phyloP scores from a whole-genome alignment of 495 filamentous ascomycete species.

The Hyaloscypha bicolor region DNA sequence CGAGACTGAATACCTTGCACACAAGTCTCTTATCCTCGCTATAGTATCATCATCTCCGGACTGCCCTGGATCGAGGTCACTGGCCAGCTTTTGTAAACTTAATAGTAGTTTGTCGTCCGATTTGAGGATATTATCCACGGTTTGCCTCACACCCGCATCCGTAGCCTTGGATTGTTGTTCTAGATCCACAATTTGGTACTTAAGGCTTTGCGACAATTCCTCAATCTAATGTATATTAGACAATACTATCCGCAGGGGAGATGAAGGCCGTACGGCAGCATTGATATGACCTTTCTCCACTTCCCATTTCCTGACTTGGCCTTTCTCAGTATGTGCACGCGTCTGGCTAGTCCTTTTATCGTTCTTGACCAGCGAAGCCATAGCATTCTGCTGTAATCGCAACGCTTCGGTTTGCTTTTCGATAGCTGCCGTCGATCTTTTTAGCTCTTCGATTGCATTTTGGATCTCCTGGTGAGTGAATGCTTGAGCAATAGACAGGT shows the following conservation, averaged over 20 bases:
- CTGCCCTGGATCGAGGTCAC: constrained; percentile 45
- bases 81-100: constrained; percentile 51
- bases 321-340: constrained; percentile 35
- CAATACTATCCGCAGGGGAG: not conserved
- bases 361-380: constrained; percentile 40
- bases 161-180: constrained; percentile 38
- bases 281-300: constrained; percentile 36
- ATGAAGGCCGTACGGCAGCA: constrained; percentile 31
- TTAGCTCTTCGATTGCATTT: constrained; percentile 46
- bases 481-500: constrained; percentile 37
- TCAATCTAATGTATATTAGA: constrained; percentile 36
- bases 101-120: constrained; percentile 50
- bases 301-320: constrained; percentile 37
- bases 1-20: constrained; percentile 31
- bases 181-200: constrained; percentile 42
- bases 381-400: constrained; percentile 45
- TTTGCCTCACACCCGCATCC: constrained; percentile 35
- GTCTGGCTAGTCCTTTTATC: constrained; percentile 32
- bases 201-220: constrained; percentile 42
- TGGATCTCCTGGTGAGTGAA: constrained; percentile 44
- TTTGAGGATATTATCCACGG: constrained; percentile 40
- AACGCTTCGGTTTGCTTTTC: constrained; percentile 47
- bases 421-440: constrained; percentile 48
- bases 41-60: constrained; percentile 40
- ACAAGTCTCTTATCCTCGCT: constrained; percentile 44